These are phyloP conservation scores for Sporobolomyces phaffii DNA, from an alignment of 768 basidiomycete genomes.

Conservation along the genomic window DNA sequence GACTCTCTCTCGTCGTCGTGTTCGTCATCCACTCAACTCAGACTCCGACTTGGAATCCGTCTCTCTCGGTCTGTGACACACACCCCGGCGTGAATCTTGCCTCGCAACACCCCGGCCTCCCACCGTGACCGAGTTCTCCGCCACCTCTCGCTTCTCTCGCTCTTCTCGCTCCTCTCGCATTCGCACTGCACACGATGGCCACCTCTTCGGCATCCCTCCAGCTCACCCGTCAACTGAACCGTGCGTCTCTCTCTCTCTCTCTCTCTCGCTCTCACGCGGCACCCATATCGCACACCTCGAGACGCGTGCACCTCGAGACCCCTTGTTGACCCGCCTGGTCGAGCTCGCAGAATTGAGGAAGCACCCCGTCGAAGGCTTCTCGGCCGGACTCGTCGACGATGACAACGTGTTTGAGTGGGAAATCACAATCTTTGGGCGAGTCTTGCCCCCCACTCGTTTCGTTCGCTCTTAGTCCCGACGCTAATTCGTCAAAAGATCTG, in stretches of 20 bases:
- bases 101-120: too few species aligned
- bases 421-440: conserved; percentile 42
- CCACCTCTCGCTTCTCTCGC: neutral
- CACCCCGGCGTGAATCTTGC: too few species aligned
- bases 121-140: too few species aligned
- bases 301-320: neutral
- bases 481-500: too few species aligned
- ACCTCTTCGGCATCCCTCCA: conserved; percentile 26
- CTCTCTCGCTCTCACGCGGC: neutral
- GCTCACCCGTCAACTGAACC: conserved; percentile 9
- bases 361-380: conserved; percentile 91
- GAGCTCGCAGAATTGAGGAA: conserved; percentile 67
- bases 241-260: neutral
- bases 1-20: neutral
- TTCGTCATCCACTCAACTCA: too few species aligned
- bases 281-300: too few species aligned
- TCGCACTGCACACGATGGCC: conserved; percentile 14
- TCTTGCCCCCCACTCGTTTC: neutral
- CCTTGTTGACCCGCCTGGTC: neutral
- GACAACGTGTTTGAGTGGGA: conserved; percentile 92
- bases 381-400: conserved; percentile 94
- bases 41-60: neutral
- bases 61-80: neutral
- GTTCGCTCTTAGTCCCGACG: neutral
- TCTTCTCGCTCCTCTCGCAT: neutral